Conservation (phyloP, 441 rosid genomes). For the Populus hybrid region DNA sequence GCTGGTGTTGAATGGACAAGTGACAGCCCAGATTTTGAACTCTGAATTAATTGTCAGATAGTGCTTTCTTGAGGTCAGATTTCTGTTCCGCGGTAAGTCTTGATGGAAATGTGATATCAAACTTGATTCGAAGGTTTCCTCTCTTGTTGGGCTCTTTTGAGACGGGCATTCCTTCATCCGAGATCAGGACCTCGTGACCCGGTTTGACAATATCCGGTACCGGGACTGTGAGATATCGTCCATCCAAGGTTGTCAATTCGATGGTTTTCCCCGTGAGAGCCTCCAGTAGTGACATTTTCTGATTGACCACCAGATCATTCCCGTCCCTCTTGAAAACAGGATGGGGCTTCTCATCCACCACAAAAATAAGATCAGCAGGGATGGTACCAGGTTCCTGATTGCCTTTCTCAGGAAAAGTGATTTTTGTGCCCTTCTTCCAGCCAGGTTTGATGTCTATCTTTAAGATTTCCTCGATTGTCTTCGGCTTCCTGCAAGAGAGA, state of each 20-base stretch:
- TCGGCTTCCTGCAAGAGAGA: conserved; percentile 51
- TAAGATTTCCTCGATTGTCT: conserved; percentile 62
- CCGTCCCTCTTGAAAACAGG: conserved; percentile 66
- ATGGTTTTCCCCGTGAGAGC: conserved; percentile 70
- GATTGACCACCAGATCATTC: conserved; percentile 55
- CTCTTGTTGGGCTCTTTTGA: conserved; percentile 78
- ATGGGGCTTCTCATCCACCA: conserved; percentile 78
- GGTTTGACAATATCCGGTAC: conserved; percentile 65
- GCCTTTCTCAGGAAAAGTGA: conserved; percentile 88
- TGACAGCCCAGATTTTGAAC: conserved; percentile 11
- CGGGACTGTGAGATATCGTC: conserved; percentile 53
- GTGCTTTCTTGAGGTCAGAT: conserved; percentile 62
- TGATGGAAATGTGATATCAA: conserved; percentile 62
- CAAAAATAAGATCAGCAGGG: conserved; percentile 75
- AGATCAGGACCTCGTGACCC: conserved; percentile 52
- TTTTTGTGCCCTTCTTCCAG: conserved; percentile 92
- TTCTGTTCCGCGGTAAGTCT: conserved; percentile 66
- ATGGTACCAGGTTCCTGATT: conserved; percentile 71
- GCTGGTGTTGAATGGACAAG: conserved; percentile 18
- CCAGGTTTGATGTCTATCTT: conserved; percentile 83
- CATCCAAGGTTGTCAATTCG: conserved; percentile 61
- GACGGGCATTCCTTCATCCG: conserved; percentile 86
- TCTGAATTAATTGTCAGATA: conserved; percentile 31
- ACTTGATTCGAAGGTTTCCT: conserved; percentile 61
- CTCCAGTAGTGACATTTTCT: conserved; percentile 59